Base-by-base conservation (phyloP, 1,284 basidiomycete species). In the Golubevia sp. region DNA sequence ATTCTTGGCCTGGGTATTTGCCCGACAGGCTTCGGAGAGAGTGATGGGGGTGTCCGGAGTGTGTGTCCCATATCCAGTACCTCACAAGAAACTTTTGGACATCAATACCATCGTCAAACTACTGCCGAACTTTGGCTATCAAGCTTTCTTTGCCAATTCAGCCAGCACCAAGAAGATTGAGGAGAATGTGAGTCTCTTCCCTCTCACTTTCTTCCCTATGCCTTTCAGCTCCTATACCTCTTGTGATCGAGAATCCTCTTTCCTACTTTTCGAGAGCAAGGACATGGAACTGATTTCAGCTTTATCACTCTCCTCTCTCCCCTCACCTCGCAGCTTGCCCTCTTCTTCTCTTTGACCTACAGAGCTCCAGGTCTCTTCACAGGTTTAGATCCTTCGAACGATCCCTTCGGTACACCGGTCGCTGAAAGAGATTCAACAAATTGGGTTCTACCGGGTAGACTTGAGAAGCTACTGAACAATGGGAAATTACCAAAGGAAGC, bases 71-170 rank as follows among this genome's bases (percentile, higher is more conserved):
- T 74, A 70, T 56, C 63, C 66, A 49, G 58, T 66, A 0, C 73
- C 73, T 1, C 70, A 63, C 2, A 63, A 67, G 2, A 68, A 72
- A 21, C 24, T 44, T 2, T 30, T 75, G 8, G 63, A 70, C 0
- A 73, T 70, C 27, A 63, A 70, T 23, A 52, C 62, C 38, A 59
- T 77, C 4, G 53, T 72, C 24, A 56, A 68, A 15, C 58, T 26
- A n/a, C 56, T 73, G 2, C 70, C 74, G 11, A 68, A 60, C 58
- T 77, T 74, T 56, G 74, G 73, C 49, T 77, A 77, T 25, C 73
- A 77, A 34, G 63, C 63, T 55, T 77, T 77, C 63, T 77, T 77
- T 25, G 64, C 61, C n/a, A 66, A 73, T 18, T 61, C 67, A 44
- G 34, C 67, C 2, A 70, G 67, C 48, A 77, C 73, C 59, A 64